Conservation (phyloP, 31 red algal genomes). For the Odonthalia washingtoniensis region DNA sequence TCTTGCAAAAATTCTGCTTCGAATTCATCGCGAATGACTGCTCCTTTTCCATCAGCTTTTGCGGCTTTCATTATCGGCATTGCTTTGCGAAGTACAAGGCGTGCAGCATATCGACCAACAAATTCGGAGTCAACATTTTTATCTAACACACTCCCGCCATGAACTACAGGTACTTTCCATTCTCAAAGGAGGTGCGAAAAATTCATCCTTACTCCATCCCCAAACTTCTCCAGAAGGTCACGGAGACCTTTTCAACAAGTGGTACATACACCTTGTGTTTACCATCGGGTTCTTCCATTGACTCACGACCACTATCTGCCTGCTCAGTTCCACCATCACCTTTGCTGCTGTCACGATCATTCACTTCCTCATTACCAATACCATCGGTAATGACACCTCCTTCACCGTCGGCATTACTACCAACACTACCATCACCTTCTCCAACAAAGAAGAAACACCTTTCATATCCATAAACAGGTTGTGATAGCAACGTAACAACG, state of each 20-base stretch:
- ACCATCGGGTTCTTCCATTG: no score
- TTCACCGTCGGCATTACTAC: no score
- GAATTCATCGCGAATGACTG: no score
- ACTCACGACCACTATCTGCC: no score
- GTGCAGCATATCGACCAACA: slow-evolving; percentile 67
- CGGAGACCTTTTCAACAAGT: slow-evolving; percentile 29
- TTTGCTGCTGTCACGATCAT: no score
- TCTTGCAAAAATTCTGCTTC: no score
- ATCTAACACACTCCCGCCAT: slow-evolving; percentile 25
- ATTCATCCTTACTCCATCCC: slow-evolving; percentile 31
- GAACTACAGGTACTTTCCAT: slow-evolving; percentile 58
- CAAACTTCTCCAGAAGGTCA: slow-evolving; percentile 39
- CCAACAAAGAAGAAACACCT: slow-evolving; percentile 85
- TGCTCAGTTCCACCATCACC: no score
- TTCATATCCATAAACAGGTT: slow-evolving; percentile 76
- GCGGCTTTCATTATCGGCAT: slow-evolving; percentile 69
- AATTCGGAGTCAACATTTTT: slow-evolving; percentile 50
- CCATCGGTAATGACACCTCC: no score
- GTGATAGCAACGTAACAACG: slow-evolving; percentile 72
- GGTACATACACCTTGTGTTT: no score
- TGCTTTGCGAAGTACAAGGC: slow-evolving; percentile 54
- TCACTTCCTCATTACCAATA: no score
- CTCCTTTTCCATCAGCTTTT: slow-evolving; percentile 52
- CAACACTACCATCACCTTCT: slow-evolving; percentile 1
- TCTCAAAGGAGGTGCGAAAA: slow-evolving; percentile 58